Percentiles rank a stretch among this genome's conserved stretches.
Evolutionary conservation across 805 yeast genomes (phyloP).

Genomic region (Yarrowia sp.): DNA sequence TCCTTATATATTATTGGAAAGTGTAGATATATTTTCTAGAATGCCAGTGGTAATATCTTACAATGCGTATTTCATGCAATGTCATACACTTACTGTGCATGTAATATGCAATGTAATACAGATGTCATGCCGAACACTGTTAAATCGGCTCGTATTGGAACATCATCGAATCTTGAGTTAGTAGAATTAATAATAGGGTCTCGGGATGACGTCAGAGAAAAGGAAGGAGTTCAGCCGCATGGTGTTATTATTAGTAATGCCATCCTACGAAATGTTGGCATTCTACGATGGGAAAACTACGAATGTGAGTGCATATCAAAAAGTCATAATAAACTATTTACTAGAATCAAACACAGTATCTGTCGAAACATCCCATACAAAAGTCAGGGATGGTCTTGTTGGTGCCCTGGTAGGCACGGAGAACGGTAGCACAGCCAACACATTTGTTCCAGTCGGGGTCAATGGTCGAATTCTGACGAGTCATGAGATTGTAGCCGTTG

Average conservation of each 20-base stretch:
- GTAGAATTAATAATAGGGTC: neutral
- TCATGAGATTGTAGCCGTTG: conserved; percentile 72
- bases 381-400: conserved; percentile 5
- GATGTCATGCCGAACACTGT: neutral
- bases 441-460: conserved; percentile 70
- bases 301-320: no score
- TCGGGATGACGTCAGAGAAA: no score
- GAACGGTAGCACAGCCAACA: conserved; percentile 77
- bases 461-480: conserved; percentile 63
- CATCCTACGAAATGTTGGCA: no score
- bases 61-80: neutral
- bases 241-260: no score
- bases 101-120: neutral
- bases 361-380: conserved; percentile 7
- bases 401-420: conserved; percentile 46
- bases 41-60: neutral
- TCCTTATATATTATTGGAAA: neutral
- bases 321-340: neutral
- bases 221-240: no score
- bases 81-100: neutral
- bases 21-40: neutral
- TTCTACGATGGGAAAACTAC: no score
- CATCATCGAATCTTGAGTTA: neutral
- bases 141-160: neutral
- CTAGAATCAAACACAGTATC: conserved; percentile 2